A percentile compares a stretch with the other conserved stretches of the same genome.
Evolutionary conservation across 163 green algal genomes (phyloP).

Genomic region (Chlamydomonas reinhardtii): DNA sequence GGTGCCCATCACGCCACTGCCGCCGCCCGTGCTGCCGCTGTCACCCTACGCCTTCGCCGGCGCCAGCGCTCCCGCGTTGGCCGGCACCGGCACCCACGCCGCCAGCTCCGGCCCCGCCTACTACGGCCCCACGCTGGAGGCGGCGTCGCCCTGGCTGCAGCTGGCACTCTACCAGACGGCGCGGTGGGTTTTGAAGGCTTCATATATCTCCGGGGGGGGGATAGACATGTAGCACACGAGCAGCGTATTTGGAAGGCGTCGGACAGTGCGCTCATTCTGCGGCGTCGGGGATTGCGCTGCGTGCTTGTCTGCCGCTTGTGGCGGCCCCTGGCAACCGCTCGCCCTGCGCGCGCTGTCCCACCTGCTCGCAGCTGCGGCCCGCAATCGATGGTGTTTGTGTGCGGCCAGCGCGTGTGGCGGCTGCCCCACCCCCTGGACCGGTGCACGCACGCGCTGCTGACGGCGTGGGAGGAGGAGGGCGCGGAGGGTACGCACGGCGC

Average conservation of each 20-base stretch:
- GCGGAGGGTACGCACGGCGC: not conserved
- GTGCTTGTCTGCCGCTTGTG: too few relatives aligned
- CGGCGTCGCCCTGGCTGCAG: constrained; percentile 86
- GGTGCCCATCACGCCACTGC: constrained; percentile 84
- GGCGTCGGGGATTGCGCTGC: too few relatives aligned
- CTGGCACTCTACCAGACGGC: constrained; percentile 81
- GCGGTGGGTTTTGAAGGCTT: not conserved
- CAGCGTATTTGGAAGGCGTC: too few relatives aligned
- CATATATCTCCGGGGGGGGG: too few relatives aligned
- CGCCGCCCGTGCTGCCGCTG: constrained; percentile 78
- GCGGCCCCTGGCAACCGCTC: too few relatives aligned
- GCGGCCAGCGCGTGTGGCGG: constrained; percentile 79
- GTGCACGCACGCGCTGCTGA: constrained; percentile 80
- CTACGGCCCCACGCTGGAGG: constrained; percentile 78
- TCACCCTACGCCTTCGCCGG: constrained; percentile 4
- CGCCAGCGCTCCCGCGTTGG: too few relatives aligned
- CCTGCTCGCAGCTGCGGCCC: constrained; percentile 64
- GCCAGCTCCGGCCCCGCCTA: constrained; percentile 67
- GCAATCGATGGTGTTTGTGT: constrained; percentile 74
- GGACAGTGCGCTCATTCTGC: too few relatives aligned
- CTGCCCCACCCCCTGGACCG: constrained; percentile 75
- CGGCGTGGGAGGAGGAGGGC: constrained; percentile 82
- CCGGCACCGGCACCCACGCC: too few relatives aligned
- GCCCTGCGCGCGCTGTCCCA: too few relatives aligned
- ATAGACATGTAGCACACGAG: too few relatives aligned